A percentile compares a stretch with the other conserved stretches of the same genome.
Evolutionary conservation across 345 rosid genomes (phyloP).

Genomic region (Abelmoschus esculentus): DNA sequence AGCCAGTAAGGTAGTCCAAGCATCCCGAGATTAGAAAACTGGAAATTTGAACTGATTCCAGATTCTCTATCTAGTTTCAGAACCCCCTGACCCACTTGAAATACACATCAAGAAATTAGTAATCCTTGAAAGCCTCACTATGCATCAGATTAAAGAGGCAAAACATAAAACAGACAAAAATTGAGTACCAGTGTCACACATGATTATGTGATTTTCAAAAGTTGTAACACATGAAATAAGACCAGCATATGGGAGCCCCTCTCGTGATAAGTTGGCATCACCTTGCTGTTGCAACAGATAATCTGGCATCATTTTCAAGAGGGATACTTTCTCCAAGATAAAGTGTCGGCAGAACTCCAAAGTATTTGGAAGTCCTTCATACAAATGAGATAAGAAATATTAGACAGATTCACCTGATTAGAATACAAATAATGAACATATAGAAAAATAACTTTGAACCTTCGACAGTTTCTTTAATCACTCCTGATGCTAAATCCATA

Average conservation of each 20-base stretch:
- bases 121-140: constrained; percentile 10
- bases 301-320: constrained; percentile 49
- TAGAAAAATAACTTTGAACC: constrained; percentile 38
- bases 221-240: constrained; percentile 55
- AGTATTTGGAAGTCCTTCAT: constrained; percentile 46
- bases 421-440: constrained; percentile 1
- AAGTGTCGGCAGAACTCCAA: constrained; percentile 44
- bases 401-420: constrained; percentile 7
- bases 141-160: constrained; percentile 10
- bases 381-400: constrained; percentile 18
- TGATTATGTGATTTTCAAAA: constrained; percentile 39
- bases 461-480: constrained; percentile 51
- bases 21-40: constrained; percentile 60
- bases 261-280: constrained; percentile 24
- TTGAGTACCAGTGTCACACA: constrained; percentile 59
- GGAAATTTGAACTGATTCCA: constrained; percentile 48
- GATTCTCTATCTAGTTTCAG: constrained; percentile 53
- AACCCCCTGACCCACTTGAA: constrained; percentile 70
- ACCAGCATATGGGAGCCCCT: constrained; percentile 31
- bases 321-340: constrained; percentile 52
- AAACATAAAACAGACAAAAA: background rate
- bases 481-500: constrained; percentile 57
- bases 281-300: constrained; percentile 46
- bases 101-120: constrained; percentile 16
- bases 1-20: constrained; percentile 93